Base-by-base conservation (phyloP, 2,329 filamentous ascomycete species). In the Penicillium brevicompactum region DNA sequence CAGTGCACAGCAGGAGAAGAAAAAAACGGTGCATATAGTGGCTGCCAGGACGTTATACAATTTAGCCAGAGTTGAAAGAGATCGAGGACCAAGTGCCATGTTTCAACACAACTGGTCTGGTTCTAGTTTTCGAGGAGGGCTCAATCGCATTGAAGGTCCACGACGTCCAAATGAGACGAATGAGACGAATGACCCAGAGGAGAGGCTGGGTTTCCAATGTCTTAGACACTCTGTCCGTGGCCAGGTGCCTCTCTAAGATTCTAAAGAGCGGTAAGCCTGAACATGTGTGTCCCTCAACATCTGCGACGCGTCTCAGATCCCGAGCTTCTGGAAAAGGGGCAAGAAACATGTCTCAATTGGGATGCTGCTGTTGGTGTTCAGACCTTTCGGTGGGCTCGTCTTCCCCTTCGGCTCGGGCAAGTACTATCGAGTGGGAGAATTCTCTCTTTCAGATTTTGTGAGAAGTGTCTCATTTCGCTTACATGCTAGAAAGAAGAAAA, bases 201-300 rank as follows among this genome's bases (percentile, higher is more conserved):
- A 43, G 51, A 58, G 27, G 60, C 42, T 51, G 45, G 51, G 49
- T 49, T 56, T 49, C 46, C 32, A 61, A 63, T 65, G 63, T 64
- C 60, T 65, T 45, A 64, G 60, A 65, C 62, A 64, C 30, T 18
- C 32, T 45, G 11, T 42, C 31, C 27, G 40, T 47, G 38, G 45
- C 38, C 37, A 11, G 41, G 21, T 43, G 22, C 27, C n/a, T 41
- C 37, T 42, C 43, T 53, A 47, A 46, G 48, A 9, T 27, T 16
- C 14, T 42, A 63, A 64, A 60, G 46, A 63, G 63, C 63, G 63
- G 63, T 64, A 63, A 55, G 47, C 27, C 42, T 2, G 51, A 32
- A 16, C 51, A 49, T 59, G 44, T 48, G 50, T 64, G 54, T 56
- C 41, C 46, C 18, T 47, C 45, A 21, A 24, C 37, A 41, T 50